Evolutionary conservation across 140 eudicot genomes (phyloP), one percentile per base, ranked within the genome.

Genomic region (Cichorium intybus): DNA sequence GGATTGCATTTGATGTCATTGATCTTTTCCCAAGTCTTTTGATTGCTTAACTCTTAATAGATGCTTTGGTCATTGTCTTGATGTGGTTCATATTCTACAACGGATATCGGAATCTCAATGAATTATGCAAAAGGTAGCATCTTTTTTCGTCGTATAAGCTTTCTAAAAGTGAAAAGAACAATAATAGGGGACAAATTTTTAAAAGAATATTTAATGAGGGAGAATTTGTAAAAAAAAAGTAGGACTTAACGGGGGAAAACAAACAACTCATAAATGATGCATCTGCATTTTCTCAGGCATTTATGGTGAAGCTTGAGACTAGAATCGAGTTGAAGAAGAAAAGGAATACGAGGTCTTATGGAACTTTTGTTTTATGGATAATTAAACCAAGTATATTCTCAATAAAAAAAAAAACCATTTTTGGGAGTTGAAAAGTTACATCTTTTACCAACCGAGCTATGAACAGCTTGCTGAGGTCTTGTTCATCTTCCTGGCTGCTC

Each of bases 71-170:
- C 14, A 26, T 78, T 54, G 85, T 87, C 77, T 68, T 87, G 80
- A 58, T 81, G 88, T 87, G 91, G 88, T 87, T 87, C 68, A 64
- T 84, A 46, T 75, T 73, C 67, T 78, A 77, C 64, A 87, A 87
- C 21, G 84, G 87, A 23, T 61, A 54, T 56, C 81, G 74, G 33
- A 68, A 65, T 61, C 56, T 54, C n/a, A 41, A 62, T 21, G 85
- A 84, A n/a, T 64, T 84, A 24, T 76, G 77, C 67, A 75, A 59
- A 71, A 87, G 88, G 91, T 87, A 82, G 16, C 46, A 43, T 51
- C 15, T 22, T 66, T 12, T n/a, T 15, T 24, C 37, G 7, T 45
- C 24, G 24, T 37, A 0, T 37, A 37, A 37, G 46, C 46, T 37
- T 37, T 37, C 16, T 11, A 10, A 37, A 11, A 37, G 16, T 37